Evolutionary conservation across 768 basidiomycete species (phyloP), one percentile per base, ranked within the genome.

Genomic region (Polyporus arcularius): DNA sequence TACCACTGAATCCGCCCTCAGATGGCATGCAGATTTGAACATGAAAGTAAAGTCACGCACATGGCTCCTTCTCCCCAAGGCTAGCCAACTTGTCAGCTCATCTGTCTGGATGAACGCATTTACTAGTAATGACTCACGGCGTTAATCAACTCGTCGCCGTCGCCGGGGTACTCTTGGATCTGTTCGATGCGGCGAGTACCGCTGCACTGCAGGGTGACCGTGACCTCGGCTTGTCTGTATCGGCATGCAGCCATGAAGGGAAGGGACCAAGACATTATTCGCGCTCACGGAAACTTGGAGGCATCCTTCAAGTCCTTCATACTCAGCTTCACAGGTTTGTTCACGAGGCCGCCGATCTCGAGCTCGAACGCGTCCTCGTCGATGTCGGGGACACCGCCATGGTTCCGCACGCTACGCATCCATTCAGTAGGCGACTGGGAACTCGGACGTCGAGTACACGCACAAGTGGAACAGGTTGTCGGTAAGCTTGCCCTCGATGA

Each of bases 121-220:
- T 28, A 32, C 16, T 45, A 38, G 28, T 12, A 12, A 26, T 11
- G 14, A 38, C 53, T 28, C 31, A 66, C 59, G n/a, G 64, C 60
- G 30, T 66, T 58, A 47, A 62, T 80, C 28, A 84, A 70, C 60
- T 83, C 82, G 55, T 83, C 82, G 28, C 81, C 82, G 38, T 84
- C 82, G 12, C 81, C 83, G 4, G 82, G 82, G 62, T 83, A 83
- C 63, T 80, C 73, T 40, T 70, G 63, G 54, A 84, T 82, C 65
- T 84, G 82, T 54, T 83, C 80, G 10, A 82, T 75, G 28, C 82
- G 79, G 10, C 83, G 72, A 0, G 81, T 83, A 8, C 83, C 82
- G 46, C 79, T 81, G 69, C 83, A 84, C 65, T 83, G 83, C 16
- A 84, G 67, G n/a, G 82, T 83, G 35, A 82, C 78, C 0, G 82